These are phyloP conservation scores for Tylopilus intermedius DNA, from an alignment of 768 basidiomycete genomes.

Conservation along the genomic window DNA sequence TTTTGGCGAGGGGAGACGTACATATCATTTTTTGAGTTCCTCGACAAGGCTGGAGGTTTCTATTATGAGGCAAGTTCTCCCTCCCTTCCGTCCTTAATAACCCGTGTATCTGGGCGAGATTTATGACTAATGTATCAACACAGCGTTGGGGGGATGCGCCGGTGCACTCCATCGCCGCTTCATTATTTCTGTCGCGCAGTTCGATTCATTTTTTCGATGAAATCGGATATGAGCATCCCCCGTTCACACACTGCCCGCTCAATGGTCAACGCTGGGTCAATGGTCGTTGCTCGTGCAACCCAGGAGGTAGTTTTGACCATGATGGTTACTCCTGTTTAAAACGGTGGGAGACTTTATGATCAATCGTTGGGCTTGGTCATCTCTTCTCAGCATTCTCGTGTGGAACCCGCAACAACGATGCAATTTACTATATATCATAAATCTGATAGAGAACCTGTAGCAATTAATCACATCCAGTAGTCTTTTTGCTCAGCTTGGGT, in stretches of 20 bases:
- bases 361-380: background rate
- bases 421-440: background rate
- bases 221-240: constrained; percentile 49
- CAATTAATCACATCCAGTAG: background rate
- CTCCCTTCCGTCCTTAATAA: background rate
- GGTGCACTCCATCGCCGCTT: constrained; percentile 87
- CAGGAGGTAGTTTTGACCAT: constrained; percentile 22
- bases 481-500: background rate
- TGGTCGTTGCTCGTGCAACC: constrained; percentile 26
- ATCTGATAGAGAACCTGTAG: background rate
- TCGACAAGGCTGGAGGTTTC: constrained; percentile 79
- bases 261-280: constrained; percentile 16
- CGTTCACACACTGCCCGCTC: constrained; percentile 25
- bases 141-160: constrained; percentile 94
- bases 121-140: background rate
- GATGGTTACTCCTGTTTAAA: constrained; percentile 26
- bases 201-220: constrained; percentile 95
- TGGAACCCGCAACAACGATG: background rate
- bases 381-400: too few relatives aligned
- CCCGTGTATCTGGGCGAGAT: background rate
- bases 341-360: constrained; percentile 14
- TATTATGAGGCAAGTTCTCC: constrained; percentile 65
- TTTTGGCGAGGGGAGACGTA: constrained; percentile 85
- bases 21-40: constrained; percentile 74
- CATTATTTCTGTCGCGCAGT: constrained; percentile 80